Evolutionary conservation across 495 filamentous ascomycete genomes (phyloP), one percentile per base, ranked within the genome.

Genomic region (Lasiosphaeriaceae sp.): DNA sequence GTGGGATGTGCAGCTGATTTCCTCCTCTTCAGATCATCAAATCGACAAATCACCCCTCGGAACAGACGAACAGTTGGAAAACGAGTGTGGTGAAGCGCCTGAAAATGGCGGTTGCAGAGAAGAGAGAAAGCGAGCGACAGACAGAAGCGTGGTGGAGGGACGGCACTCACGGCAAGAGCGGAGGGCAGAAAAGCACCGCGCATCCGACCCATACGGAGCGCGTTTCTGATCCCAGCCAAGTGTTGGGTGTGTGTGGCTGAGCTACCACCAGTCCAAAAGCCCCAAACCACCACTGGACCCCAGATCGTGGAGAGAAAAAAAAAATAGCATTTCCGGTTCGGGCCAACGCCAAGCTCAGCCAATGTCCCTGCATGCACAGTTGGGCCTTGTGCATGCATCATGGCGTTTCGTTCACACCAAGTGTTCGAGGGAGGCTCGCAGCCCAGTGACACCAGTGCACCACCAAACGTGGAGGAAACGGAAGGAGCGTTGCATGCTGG

Each of bases 1-100:
- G 65, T 67, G 45, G 47, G 61, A 62, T 52, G 22, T 3, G 52
- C n/a, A 46, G 23, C 17, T 50, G 22, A 21, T 46, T 47, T 26
- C 53, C 31, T 39, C 11, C 43, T 35, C 17, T 47, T 34, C 29
- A 46, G n/a, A 22, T 16, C 47, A 8, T 9, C 11, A 47, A 44
- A 37, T 9, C 16, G 47, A 34, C n/a, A n/a, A n/a, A n/a, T n/a
- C n/a, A n/a, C 26, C 26, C 26, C 26, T 31, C 26, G 9, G 17
- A 55, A 22, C 52, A 44, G 17, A n/a, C 47, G 45, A 23, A 17
- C 0, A 29, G 2, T 37, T 9, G 16, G n/a, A 47, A 55, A 55
- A 55, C 45, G 43, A 55, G 45, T 47, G 46, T 55, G 44, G 29
- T 9, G 34, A 55, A 41, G 44, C 24, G 24, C 48, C 31, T 51